A percentile compares a stretch with the other conserved stretches of the same genome.
Evolutionary conservation across 371 early-diverging fungal species (phyloP).

Genomic region (Mortierella polycephala): DNA sequence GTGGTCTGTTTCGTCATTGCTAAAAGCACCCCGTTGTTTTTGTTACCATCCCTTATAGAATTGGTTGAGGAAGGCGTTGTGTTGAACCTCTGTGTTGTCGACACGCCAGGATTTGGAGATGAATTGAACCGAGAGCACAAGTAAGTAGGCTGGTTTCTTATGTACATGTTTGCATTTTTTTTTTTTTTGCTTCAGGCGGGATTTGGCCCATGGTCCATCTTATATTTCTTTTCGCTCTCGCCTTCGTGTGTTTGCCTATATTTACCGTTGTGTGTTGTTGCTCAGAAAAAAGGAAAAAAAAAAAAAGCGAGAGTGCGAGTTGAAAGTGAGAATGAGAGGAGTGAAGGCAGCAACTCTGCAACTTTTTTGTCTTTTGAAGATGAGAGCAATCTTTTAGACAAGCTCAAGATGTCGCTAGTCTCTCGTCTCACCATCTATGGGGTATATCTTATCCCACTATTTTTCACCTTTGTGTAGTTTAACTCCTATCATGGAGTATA

Average conservation of each 20-base stretch:
- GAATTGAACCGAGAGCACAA: constrained; percentile 81
- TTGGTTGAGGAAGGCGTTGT: constrained; percentile 96
- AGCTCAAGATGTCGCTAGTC: constrained; percentile 19
- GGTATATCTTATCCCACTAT: constrained; percentile 2
- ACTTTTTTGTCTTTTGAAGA: background rate
- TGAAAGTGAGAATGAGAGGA: too few species aligned
- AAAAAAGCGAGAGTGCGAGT: too few species aligned
- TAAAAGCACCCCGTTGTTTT: too few species aligned
- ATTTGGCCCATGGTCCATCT: background rate
- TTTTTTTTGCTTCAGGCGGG: constrained; percentile 44
- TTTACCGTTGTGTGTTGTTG: too few species aligned
- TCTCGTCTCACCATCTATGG: background rate
- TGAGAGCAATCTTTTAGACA: background rate
- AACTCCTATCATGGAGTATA: constrained; percentile 85
- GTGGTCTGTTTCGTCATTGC: too few species aligned
- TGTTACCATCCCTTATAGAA: constrained; percentile 60
- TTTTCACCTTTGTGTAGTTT: constrained; percentile 59
- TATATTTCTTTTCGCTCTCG: background rate
- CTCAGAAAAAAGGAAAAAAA: too few species aligned
- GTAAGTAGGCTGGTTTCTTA: constrained; percentile 65
- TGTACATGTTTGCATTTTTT: background rate
- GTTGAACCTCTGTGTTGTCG: constrained; percentile 88
- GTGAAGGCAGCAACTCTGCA: too few species aligned
- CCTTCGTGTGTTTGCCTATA: too few species aligned
- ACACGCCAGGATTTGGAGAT: constrained; percentile 97